These are phyloP conservation scores for Phycomyces nitens DNA, from an alignment of 192 early-diverging fungal genomes.

Conservation along the genomic window DNA sequence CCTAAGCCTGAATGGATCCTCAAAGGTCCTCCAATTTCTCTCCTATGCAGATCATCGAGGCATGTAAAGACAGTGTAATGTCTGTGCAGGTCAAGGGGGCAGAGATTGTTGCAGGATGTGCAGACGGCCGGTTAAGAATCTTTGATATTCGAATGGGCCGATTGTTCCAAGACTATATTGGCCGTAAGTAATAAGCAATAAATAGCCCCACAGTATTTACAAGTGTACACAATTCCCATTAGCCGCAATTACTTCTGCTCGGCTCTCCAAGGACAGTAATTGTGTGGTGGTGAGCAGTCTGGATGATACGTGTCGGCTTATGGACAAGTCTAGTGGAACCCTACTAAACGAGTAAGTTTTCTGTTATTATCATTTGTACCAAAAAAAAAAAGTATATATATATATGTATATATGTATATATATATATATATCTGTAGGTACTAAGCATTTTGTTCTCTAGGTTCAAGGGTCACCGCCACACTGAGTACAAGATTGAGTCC, in stretches of 20 bases:
- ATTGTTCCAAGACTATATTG: constrained; percentile 67
- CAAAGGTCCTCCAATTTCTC: constrained; percentile 49
- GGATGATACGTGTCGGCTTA: constrained; percentile 77
- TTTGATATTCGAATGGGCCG: constrained; percentile 84
- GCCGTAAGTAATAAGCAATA: constrained; percentile 46
- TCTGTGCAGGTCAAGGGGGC: constrained; percentile 65
- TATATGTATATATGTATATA: no score
- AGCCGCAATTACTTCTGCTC: constrained; percentile 76
- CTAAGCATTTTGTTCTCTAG: constrained; percentile 27
- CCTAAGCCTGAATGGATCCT: neutral
- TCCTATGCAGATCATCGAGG: constrained; percentile 81
- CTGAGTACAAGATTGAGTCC: constrained; percentile 71
- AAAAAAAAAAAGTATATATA: no score
- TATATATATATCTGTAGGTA: constrained; percentile 34
- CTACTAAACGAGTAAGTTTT: constrained; percentile 63
- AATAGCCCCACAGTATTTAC: neutral
- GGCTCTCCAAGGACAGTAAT: constrained; percentile 62
- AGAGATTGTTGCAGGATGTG: constrained; percentile 79
- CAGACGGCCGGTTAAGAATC: constrained; percentile 77
- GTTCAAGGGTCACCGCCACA: constrained; percentile 80
- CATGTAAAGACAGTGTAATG: constrained; percentile 84
- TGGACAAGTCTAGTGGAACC: constrained; percentile 75
- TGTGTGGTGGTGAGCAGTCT: constrained; percentile 73
- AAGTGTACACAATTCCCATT: neutral
- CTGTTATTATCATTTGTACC: no score